Base-by-base conservation (phyloP, 305 asterid species). In the Stenogyne calaminthoides region DNA sequence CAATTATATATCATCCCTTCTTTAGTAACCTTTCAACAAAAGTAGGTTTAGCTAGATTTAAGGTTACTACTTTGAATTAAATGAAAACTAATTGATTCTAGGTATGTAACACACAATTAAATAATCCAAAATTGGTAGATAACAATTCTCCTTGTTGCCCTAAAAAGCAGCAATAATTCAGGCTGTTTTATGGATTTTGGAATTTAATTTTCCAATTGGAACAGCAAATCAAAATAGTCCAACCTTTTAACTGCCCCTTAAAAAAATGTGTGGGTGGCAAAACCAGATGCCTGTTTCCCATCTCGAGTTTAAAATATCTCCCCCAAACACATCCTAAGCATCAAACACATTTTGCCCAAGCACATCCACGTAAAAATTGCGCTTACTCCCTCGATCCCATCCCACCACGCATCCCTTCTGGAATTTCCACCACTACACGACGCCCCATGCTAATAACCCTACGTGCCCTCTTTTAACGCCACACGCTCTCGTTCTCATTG, bases 391-490 rank as follows among this genome's bases (percentile, higher is more conserved):
- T 25, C 76, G 54, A 63, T 70, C 46, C 29, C 1, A 16, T 0
- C 1, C 59, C 25, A 15, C 8, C 83, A 76, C 79, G 81, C 69
- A 72, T 27, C 15, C 67, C 12, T 77, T 81, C 83, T 71, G 82
- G 83, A 81, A 75, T 47, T 67, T 71, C 69, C 78, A 66, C 56
- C 69, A 68, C 34, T 73, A 76, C 84, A 80, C 84, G 72, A 61
- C 56, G 29, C 77, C 82, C 78, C 70, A 80, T 16, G 78, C 80
- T 16, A 74, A 18, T 16, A 44, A 29, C 75, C 76, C 69, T 69
- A 68, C 73, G 77, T 75, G 79, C 81, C 78, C 77, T 12, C 77
- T 57, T 20, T 57, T 42, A 37, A 9, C 52, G 83, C 77, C 83
- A 82, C 85, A 22, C 44, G 32, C 65, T 52, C 25, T 0, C 2